These are phyloP conservation scores for Herpetomonas samuelpessoai DNA, from an alignment of 208 protist species.

Conservation along the genomic window DNA sequence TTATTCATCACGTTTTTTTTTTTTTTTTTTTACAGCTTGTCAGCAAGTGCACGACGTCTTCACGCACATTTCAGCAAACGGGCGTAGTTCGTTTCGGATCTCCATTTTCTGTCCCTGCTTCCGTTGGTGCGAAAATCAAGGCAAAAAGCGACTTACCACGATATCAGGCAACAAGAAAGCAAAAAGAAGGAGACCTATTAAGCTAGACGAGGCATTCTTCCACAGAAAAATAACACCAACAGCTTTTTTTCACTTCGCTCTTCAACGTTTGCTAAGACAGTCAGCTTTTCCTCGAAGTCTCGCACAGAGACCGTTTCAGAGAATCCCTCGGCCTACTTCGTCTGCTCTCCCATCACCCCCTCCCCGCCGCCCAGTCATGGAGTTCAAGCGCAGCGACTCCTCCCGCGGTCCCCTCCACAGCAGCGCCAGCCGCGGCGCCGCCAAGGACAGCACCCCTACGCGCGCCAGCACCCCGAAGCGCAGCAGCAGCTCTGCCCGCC, in stretches of 20 bases:
- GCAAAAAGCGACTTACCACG: too few relatives aligned
- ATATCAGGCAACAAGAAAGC: constrained; percentile 2
- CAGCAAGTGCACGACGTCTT: neutral
- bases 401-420: constrained; percentile 37
- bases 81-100: too few relatives aligned
- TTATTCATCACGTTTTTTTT: neutral
- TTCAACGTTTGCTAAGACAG: too few relatives aligned
- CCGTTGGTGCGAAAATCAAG: too few relatives aligned
- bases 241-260: too few relatives aligned
- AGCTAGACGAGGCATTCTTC: neutral
- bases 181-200: neutral
- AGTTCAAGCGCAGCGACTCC: constrained; percentile 74
- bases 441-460: constrained; percentile 6
- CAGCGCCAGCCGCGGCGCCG: constrained; percentile 9
- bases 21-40: neutral
- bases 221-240: neutral
- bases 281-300: too few relatives aligned
- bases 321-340: too few relatives aligned
- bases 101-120: too few relatives aligned
- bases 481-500: constrained; percentile 10
- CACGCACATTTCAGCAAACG: too few relatives aligned
- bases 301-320: too few relatives aligned
- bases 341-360: too few relatives aligned
- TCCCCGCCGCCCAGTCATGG: too few relatives aligned
- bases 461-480: constrained; percentile 19